phyloP scores from a whole-genome alignment of 2,329 filamentous ascomycete genomes.

The Fusarium sp. region DNA sequence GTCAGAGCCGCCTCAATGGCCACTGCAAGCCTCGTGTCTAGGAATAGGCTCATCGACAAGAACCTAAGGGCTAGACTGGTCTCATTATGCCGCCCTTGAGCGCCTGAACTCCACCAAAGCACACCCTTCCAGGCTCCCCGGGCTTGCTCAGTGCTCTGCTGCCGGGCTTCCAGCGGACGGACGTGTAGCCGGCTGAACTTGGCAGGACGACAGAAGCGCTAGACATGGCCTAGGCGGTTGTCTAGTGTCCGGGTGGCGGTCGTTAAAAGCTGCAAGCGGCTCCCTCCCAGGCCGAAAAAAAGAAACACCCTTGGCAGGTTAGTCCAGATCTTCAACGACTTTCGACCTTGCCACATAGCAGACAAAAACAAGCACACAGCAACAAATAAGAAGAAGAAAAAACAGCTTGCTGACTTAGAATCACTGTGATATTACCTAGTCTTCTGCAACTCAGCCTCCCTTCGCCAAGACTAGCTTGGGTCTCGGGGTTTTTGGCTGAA shows the following conservation, averaged over 20 bases:
- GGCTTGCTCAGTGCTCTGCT: slow-evolving; percentile 21
- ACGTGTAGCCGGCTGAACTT: slow-evolving; percentile 29
- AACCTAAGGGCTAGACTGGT: slow-evolving; percentile 30
- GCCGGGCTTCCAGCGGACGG: slow-evolving; percentile 17
- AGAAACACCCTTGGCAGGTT: slow-evolving; percentile 38
- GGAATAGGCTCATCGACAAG: slow-evolving; percentile 11
- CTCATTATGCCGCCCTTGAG: slow-evolving; percentile 38
- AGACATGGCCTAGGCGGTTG: slow-evolving; percentile 21
- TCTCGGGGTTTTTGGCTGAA: slow-evolving; percentile 33
- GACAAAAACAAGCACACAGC: slow-evolving; percentile 27
- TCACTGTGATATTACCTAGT: slow-evolving; percentile 8
- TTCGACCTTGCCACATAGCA: slow-evolving; percentile 31
- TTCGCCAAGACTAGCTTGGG: slow-evolving; percentile 35
- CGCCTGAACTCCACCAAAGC: slow-evolving; percentile 32
- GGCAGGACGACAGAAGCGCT: slow-evolving; percentile 36
- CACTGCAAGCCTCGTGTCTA: slow-evolving; percentile 28
- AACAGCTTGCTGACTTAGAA: slow-evolving; percentile 7
- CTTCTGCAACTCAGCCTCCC: slow-evolving; percentile 40
- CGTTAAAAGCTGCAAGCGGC: slow-evolving; percentile 45
- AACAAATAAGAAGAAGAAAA: slow-evolving; percentile 10
- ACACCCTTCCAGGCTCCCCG: slow-evolving; percentile 26
- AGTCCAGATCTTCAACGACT: slow-evolving; percentile 31
- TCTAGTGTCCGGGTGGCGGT: slow-evolving; percentile 38
- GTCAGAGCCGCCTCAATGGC: slow-evolving; percentile 24
- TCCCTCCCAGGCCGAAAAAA: slow-evolving; percentile 42